These are phyloP conservation scores for Fusarium pseudocircinatum DNA, from an alignment of 2,329 filamentous ascomycete species.

Conservation along the genomic window DNA sequence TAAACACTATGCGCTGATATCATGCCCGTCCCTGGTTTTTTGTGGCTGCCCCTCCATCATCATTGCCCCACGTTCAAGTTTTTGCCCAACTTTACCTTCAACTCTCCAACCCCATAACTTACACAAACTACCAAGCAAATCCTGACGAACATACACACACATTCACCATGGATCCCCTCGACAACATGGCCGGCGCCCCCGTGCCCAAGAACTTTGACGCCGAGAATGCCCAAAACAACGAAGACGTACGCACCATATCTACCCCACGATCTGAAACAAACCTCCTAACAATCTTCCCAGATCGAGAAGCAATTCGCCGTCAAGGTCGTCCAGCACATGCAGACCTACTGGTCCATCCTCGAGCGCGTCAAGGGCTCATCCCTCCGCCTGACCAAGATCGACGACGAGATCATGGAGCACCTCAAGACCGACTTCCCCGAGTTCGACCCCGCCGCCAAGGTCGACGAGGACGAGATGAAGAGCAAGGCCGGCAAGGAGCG, in stretches of 20 bases:
- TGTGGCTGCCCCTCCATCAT: constrained; percentile 43
- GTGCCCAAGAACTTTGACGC: constrained; percentile 68
- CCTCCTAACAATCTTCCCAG: constrained; percentile 53
- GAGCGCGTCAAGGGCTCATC: constrained; percentile 89
- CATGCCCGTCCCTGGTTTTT: constrained; percentile 33
- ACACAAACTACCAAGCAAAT: background rate
- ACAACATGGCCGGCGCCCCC: constrained; percentile 49
- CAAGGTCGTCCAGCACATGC: constrained; percentile 96
- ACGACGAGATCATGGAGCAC: constrained; percentile 94
- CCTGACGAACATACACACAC: background rate
- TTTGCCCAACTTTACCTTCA: constrained; percentile 35
- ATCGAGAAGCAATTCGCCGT: constrained; percentile 99
- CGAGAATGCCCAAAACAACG: constrained; percentile 64
- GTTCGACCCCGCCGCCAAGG: constrained; percentile 81
- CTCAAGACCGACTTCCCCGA: constrained; percentile 91
- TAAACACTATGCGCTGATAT: constrained; percentile 45
- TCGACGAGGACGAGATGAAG: constrained; percentile 97
- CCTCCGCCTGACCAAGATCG: constrained; percentile 89
- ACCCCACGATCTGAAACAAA: constrained; percentile 1
- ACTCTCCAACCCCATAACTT: background rate
- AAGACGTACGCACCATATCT: constrained; percentile 58
- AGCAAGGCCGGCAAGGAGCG: constrained; percentile 93
- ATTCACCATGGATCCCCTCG: constrained; percentile 50
- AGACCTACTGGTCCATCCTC: constrained; percentile 96
- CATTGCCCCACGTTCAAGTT: constrained; percentile 45